Evolutionary conservation across 768 basidiomycete genomes (phyloP).

Genomic region (Rhizopogon salebrosus): DNA sequence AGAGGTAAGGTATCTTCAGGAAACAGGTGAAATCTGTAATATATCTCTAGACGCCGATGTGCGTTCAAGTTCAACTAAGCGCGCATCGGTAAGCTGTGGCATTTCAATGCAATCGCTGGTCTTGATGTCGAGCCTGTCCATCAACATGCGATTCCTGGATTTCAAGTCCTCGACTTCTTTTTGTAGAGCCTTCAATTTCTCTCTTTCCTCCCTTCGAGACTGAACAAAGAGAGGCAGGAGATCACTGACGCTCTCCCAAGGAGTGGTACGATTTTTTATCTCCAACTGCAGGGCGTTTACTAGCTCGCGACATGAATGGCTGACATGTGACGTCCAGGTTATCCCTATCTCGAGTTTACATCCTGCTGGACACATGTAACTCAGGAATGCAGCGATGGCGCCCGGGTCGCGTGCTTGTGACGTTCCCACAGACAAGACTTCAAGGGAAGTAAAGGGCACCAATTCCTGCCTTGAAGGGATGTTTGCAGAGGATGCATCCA

Average conservation of each 20-base stretch:
- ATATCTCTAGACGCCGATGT: too few species aligned
- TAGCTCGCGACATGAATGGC: constrained; percentile 10
- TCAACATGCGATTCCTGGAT: constrained; percentile 38
- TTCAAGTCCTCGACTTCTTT: constrained; percentile 47
- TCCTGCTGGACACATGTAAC: constrained; percentile 42
- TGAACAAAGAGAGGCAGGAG: constrained; percentile 41
- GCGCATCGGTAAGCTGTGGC: too few species aligned
- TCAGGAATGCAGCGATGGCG: constrained; percentile 47
- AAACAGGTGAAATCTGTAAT: too few species aligned
- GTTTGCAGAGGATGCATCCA: constrained; percentile 27
- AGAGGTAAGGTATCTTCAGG: too few species aligned
- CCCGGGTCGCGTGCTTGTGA: constrained; percentile 41
- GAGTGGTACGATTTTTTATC: constrained; percentile 17
- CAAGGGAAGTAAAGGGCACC: constrained; percentile 16
- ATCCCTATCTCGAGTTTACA: constrained; percentile 42
- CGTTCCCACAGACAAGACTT: constrained; percentile 41
- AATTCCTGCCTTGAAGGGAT: constrained; percentile 8
- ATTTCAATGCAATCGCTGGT: background rate
- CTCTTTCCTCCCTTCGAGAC: constrained; percentile 40
- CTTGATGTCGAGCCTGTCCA: constrained; percentile 24
- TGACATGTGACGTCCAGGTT: constrained; percentile 36
- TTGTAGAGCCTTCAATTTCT: constrained; percentile 31
- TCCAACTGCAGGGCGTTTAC: background rate
- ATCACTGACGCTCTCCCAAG: constrained; percentile 40
- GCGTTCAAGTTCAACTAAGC: too few species aligned